Evolutionary conservation across 176 grass and related monocot species (phyloP), one percentile per base, ranked within the genome.

Genomic region (Carex myosuroides): DNA sequence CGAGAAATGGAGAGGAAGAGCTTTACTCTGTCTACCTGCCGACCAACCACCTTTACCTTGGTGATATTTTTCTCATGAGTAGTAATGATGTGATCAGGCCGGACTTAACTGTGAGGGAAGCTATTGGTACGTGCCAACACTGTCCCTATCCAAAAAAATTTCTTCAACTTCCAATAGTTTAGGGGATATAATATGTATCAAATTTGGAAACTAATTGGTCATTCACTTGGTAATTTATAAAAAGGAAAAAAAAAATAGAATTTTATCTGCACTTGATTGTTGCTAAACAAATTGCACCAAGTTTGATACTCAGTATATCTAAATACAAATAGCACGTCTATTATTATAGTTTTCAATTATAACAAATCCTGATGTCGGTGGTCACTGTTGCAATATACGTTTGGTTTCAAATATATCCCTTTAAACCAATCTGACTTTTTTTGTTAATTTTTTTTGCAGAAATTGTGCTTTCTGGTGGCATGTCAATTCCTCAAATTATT

Each of bases 21-120:
- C 87, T 97, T 9, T 77, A 76, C 13, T 97, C 90, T 44, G 91
- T 96, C 22, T 96, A 93, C 69, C 75, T 97, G 60, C 91, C 89
- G 5, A 97, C 91, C 59, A 97, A 97, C 52, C 85, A 97, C 70
- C 94, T 97, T 44, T 93, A 93, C 65, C 85, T 97, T 22, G 89
- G 94, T 17, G 91, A 97, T 78, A 90, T 97, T 83, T 91, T 90
- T 64, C 85, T 91, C 39, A 71, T 93, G 83, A 91, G 82, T 88
- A 85, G 48, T 3, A 33, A 39, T 33, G 89, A 97, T 56, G 89
- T 97, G 2, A 97, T 93, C 63, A 83, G 87, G 60, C 89, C 89
- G 0, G 85, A 92, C 42, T 87, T 92, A 37, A 91, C 91, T 6
- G 89, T 95, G n/a, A 82, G 89, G 66, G 89, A 95, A 90, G 91